A percentile compares a stretch with the other conserved stretches of the same genome.
Evolutionary conservation across 202 grass and related monocot species (phyloP).

Genomic region (Saccharum hybrid): DNA sequence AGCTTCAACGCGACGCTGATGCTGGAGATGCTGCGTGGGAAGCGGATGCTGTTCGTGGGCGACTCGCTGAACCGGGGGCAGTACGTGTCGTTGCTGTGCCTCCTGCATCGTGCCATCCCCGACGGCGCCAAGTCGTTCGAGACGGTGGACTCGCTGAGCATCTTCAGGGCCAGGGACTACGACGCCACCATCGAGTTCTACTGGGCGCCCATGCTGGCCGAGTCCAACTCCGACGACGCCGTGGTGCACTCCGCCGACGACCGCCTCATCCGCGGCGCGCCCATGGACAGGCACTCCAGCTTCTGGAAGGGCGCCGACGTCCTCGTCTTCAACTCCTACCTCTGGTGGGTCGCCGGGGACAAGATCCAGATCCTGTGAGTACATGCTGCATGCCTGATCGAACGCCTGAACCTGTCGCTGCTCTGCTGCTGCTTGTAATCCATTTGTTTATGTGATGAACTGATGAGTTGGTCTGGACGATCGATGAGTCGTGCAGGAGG

Average conservation of each 20-base stretch:
- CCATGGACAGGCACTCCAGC: conserved; percentile 76
- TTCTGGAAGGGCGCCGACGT: conserved; percentile 89
- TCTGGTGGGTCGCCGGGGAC: conserved; percentile 73
- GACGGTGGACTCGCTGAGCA: conserved; percentile 71
- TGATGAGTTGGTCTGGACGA: too few species aligned
- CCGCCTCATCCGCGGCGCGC: conserved; percentile 67
- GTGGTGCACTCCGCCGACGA: conserved; percentile 60
- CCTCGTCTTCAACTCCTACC: conserved; percentile 97
- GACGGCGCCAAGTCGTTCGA: conserved; percentile 73
- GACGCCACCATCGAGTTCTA: conserved; percentile 97
- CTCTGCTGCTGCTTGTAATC: too few species aligned
- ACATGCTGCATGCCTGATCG: too few species aligned
- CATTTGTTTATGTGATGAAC: not conserved
- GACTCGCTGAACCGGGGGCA: conserved; percentile 91
- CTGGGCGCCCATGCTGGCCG: conserved; percentile 92
- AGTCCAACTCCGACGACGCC: conserved; percentile 90
- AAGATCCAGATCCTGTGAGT: conserved; percentile 84
- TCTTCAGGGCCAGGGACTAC: conserved; percentile 89
- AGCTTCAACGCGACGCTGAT: conserved; percentile 89
- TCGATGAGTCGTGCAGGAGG: conserved; percentile 34
- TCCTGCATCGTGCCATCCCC: conserved; percentile 78
- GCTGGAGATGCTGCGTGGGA: conserved; percentile 94
- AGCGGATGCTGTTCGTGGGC: conserved; percentile 92
- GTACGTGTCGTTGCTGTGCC: conserved; percentile 85
- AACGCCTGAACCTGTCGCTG: too few species aligned